Conservation (phyloP, 148 eudicot species). For the Gaultheria prostrata region DNA sequence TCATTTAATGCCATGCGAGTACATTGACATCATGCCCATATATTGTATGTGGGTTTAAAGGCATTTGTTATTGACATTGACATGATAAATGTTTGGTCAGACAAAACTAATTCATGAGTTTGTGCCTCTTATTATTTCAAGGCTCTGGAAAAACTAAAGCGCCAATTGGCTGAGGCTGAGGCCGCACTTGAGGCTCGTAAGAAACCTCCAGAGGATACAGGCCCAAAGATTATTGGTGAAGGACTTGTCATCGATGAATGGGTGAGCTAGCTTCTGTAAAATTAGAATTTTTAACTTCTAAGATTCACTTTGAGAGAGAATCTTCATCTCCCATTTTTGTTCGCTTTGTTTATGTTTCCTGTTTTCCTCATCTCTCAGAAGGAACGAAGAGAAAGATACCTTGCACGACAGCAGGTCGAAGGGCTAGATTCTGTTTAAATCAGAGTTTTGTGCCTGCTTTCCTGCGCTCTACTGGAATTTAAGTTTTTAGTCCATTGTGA, state of each 20-base stretch:
- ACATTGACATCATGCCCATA: not conserved
- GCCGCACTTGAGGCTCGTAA: constrained; percentile 90
- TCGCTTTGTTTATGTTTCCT: not conserved
- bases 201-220: constrained; percentile 85
- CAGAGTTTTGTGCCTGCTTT: constrained; percentile 8
- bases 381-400: constrained; percentile 91
- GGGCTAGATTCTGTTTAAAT: constrained; percentile 65
- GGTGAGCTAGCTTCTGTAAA: constrained; percentile 45
- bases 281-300: not conserved
- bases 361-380: constrained; percentile 41
- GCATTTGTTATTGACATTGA: not conserved
- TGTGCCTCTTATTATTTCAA: constrained; percentile 25
- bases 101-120: constrained; percentile 1
- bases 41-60: not conserved
- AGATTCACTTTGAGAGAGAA: not conserved
- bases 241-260: constrained; percentile 99
- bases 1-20: not conserved
- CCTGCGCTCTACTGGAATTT: constrained; percentile 3
- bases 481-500: not conserved
- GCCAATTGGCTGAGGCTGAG: constrained; percentile 90
- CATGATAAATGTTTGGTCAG: not conserved
- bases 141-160: constrained; percentile 91
- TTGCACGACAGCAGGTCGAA: constrained; percentile 85
- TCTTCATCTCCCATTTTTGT: not conserved
- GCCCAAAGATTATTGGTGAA: constrained; percentile 87